Base-by-base conservation (phyloP, 1,139 yeast genomes). In the Williopsis jadinii region DNA sequence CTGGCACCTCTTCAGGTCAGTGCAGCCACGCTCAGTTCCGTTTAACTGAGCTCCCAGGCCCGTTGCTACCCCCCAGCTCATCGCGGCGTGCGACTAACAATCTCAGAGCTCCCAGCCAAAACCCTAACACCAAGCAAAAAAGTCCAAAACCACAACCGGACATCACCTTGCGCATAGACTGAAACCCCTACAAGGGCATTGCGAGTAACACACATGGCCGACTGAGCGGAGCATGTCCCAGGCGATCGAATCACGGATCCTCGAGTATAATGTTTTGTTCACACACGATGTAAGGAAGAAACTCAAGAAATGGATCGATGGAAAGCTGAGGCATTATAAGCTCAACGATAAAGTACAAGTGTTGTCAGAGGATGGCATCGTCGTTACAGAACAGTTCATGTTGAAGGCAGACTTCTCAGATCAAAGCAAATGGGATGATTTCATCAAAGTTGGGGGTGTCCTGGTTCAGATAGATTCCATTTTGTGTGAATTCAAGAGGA, bases 231-330 rank as follows among this genome's bases (percentile, higher is more conserved):
- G 8, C 27, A 35, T 60, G 60, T 44, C 51, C 44, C 48, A 58
- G 47, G 47, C 39, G 36, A 34, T 46, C 30, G 48, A 50, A 33
- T 66, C 71, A 2, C 61, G 64, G 40, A 64, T 67, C 19, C 63
- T 56, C 37, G 71, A 68, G 47, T 72, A 59, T 48, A 47, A 55
- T 13, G 58, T 66, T 3, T 63, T 75, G 35, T 75, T 67, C 61
- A 69, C 80, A 5, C 55, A 61, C 27, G 59, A 80, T 33, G 51
- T 77, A 30, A 54, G 55, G 2, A 81, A 78, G 53, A 73, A 68
- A 53, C 68, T 67, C 32, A 77, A 77, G 55, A 62, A 59, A 42
- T 78, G 83, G 82, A 58, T 61, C 39, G 84, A 78, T 48, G 84
- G 84, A 3, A 54, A 46, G 19, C 56, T 77, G 37, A 64, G 62